Base-by-base conservation (phyloP, 805 yeast species). In the Tetrapisispora nanseiensis region DNA sequence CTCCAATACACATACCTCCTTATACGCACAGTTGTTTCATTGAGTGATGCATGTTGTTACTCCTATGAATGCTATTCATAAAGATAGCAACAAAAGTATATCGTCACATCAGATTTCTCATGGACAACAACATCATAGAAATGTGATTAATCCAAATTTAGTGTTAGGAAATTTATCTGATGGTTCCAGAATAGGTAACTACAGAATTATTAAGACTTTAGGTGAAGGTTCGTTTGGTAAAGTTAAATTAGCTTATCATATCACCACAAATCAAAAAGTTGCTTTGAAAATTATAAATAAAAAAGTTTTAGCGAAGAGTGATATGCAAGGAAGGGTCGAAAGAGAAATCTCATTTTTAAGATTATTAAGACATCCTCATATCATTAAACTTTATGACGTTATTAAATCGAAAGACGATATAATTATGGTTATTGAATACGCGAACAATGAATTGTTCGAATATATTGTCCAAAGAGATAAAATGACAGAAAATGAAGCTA, bases 161-260 rank as follows among this genome's bases (percentile, higher is more conserved):
- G 48, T 26, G 23, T 31, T 10, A 47, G 45, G 32, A 33, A 46
- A 18, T 44, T 55, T 18, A 42, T 51, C 29, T 16, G 62, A 57
- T 26, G 69, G 68, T 8, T 63, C 68, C 15, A 55, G 89, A 44
- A 86, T 92, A 39, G 98, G 97, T 16, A 82, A 90, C 51, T 89
- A 90, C 66, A 96, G 89, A 61, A 82, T 89, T 41, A 84, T 89
- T 52, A 85, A 87, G 61, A 87, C 95, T 3, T 69, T 89, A 19
- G 97, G 97, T 29, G 97, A 89, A 59, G 97, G 97, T 20, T 87
- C 96, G 0, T 89, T 89, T 59, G 97, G 97, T 55, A 90, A 90
- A 59, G 97, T 89, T 49, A 89, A 89, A 60, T 70, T 89, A 53
- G 95, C 95, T 16, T 83, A 81, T 59, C 96, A 90, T 63, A 70